Evolutionary conservation across 495 filamentous ascomycete genomes (phyloP), one percentile per base, ranked within the genome.

Genomic region (Massariosphaeria phaeospora): DNA sequence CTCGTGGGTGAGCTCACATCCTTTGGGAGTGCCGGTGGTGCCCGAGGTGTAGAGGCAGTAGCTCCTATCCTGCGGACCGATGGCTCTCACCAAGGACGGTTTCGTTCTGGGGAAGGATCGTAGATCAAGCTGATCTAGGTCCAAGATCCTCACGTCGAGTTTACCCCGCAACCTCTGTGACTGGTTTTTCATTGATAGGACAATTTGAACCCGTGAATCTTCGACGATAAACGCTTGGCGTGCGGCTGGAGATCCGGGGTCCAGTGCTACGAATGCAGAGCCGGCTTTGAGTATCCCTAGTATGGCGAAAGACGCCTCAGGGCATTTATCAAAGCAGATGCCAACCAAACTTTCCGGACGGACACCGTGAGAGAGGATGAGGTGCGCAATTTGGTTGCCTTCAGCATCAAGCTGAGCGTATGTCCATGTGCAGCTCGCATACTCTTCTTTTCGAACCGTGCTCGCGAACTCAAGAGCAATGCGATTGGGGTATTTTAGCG

Each of bases 41-140:
- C 88, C 88, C 2, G 84, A 88, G 0, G 88, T 91, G 68, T 88
- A 94, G 2, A 89, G 73, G 53, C 83, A 87, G 65, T 91, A 91
- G 45, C 77, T 82, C 0, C 75, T 70, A 58, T 83, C 63, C 38
- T 61, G 48, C 4, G 61, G 39, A 23, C 11, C 18, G 20, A 66
- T 55, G 4, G 12, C n/a, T 7, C 63, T 23, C 8, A 29, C 17
- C 11, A 66, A 33, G 2, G 29, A 23, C 2, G 51, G 59, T 24
- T 49, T 55, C 5, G n/a, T 39, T 15, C 38, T 18, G 26, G 49
- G 21, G 1, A 38, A 21, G 12, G 9, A 20, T 31, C 15, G 8
- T 13, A 35, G 10, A 15, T 53, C 21, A 1, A 35, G 9, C 18
- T 59, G 46, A 30, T 66, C 59, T 3, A 66, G 55, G 31, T 63